phyloP scores from a whole-genome alignment of 176 grass and related monocot species.

The Eragrostis nindensis region DNA sequence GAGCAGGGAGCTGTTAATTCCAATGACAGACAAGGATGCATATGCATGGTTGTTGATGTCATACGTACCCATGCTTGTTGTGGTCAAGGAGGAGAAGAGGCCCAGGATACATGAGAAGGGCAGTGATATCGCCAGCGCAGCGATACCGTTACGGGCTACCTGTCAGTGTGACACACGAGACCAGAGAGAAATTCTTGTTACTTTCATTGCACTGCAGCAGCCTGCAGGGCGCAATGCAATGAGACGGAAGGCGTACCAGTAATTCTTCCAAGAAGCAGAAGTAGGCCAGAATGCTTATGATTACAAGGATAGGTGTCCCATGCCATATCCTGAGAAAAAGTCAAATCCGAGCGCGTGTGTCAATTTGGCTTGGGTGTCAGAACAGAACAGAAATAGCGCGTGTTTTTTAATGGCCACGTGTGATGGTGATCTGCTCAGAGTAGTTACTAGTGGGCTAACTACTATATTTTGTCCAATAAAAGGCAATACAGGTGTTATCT shows the following conservation, averaged over 20 bases:
- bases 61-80: slow-evolving; percentile 73
- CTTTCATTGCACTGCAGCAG: not conserved
- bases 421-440: not conserved
- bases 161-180: slow-evolving; percentile 38
- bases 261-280: slow-evolving; percentile 97
- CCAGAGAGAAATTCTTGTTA: not conserved
- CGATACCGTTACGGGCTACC: slow-evolving; percentile 59
- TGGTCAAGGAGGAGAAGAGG: slow-evolving; percentile 79
- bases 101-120: slow-evolving; percentile 90
- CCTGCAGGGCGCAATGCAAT: not conserved
- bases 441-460: not conserved
- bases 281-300: slow-evolving; percentile 85
- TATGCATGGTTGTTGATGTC: not conserved
- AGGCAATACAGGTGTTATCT: slow-evolving; percentile 7
- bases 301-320: slow-evolving; percentile 75
- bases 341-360: not conserved
- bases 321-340: slow-evolving; percentile 59
- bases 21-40: not conserved
- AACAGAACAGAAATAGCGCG: not conserved
- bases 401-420: not conserved
- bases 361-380: not conserved
- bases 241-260: slow-evolving; percentile 45
- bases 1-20: not conserved
- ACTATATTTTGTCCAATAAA: not conserved
- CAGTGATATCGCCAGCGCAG: slow-evolving; percentile 78